Base-by-base conservation (phyloP, 164 flowering plant species). In the Stephania cephalantha region DNA sequence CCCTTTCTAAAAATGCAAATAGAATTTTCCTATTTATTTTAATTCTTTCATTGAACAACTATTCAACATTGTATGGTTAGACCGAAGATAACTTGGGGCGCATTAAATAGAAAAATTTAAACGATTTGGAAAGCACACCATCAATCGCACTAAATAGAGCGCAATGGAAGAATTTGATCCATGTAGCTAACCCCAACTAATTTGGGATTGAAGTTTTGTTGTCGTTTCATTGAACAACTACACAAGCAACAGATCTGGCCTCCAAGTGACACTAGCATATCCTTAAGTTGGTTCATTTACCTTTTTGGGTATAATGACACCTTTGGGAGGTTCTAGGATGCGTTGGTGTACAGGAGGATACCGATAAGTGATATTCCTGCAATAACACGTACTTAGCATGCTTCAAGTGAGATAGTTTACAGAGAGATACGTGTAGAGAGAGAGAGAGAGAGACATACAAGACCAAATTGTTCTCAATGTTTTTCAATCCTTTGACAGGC, bases 321-420 rank as follows among this genome's bases (percentile, higher is more conserved):
- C 99, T 53, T 66, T 61, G 0, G 97, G 97, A 78, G 90, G 96
- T 79, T 85, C 86, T 25, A 97, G 88, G 79, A 90, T 84, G 77
- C 93, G 98, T 48, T 76, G 82, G 79, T 92, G 99, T 15, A 75
- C 79, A 17, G 13, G 64, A 69, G 99, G 98, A 83, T 86, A 88
- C 50, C 85, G 78, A 81, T 81, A 95, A 31, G 97, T 85, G 50
- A 88, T 80, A 78, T 90, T 92, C 83, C 99, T 95, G 94, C 81
- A 78, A 75, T 80, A 79, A 61, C 68, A 73, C 76, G 71, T 22
- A 77, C 58, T 55, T 63, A 66, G 46, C 67, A 18, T 61, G 1
- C 25, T 61, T 61, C 25, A 3, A 7, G 11, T 53, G 4, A 22
- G 46, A 35, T 35, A 35, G 42, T 2, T 35, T 35, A 35, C 42